Evolutionary conservation across 164 flowering plant species (phyloP).

Genomic region (Euptelea pleiosperma): DNA sequence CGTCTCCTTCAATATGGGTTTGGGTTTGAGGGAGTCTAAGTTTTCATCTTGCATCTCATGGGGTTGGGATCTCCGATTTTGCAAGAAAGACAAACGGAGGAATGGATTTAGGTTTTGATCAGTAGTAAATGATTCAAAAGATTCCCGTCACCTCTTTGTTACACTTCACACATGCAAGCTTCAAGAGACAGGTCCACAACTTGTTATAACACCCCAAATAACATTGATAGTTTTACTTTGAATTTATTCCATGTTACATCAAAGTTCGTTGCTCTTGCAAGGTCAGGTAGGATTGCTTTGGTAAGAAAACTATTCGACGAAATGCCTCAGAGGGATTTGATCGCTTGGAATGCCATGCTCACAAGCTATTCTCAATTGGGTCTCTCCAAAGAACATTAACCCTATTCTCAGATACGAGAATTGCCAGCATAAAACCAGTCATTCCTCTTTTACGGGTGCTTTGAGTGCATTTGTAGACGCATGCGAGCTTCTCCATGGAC

Average conservation of each 20-base stretch:
- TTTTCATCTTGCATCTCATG: too few species aligned
- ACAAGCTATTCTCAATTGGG: slow-evolving; percentile 48
- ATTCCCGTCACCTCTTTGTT: too few species aligned
- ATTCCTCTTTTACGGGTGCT: slow-evolving; percentile 56
- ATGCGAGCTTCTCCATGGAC: slow-evolving; percentile 34
- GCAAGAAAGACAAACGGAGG: too few species aligned
- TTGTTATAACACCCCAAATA: neutral
- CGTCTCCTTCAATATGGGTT: too few species aligned
- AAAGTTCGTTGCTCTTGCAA: slow-evolving; percentile 29
- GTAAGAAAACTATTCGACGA: slow-evolving; percentile 65
- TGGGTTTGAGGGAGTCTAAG: too few species aligned
- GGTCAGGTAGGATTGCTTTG: slow-evolving; percentile 27
- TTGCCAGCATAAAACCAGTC: slow-evolving; percentile 31
- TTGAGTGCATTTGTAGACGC: slow-evolving; percentile 43
- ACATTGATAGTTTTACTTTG: neutral
- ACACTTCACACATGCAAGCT: too few species aligned
- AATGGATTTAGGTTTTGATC: too few species aligned
- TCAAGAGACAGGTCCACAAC: neutral
- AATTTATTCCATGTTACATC: slow-evolving; percentile 36
- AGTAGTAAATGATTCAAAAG: too few species aligned
- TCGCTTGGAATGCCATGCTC: slow-evolving; percentile 65
- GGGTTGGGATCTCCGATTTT: too few species aligned
- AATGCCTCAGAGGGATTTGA: slow-evolving; percentile 50
- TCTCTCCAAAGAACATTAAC: slow-evolving; percentile 35
- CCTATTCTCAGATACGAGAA: slow-evolving; percentile 49